phyloP scores from a whole-genome alignment of 805 yeast species.

The Huiozyma naganishii region DNA sequence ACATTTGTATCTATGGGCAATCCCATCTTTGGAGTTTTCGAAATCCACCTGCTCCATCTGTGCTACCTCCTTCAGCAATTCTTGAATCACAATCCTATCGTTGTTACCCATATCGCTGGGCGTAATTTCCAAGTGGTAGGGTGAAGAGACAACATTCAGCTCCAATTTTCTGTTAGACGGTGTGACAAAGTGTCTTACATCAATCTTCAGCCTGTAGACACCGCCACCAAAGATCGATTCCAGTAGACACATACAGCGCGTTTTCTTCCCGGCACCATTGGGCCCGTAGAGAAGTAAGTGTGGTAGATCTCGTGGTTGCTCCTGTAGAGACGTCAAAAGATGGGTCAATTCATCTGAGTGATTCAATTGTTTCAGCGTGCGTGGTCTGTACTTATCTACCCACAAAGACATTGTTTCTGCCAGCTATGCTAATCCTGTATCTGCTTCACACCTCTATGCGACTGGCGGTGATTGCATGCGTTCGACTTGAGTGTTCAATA shows the following conservation, averaged over 20 bases:
- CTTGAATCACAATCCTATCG: conserved; percentile 92
- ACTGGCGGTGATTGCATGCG: too few species aligned
- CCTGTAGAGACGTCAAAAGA: conserved; percentile 41
- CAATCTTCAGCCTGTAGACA: conserved; percentile 78
- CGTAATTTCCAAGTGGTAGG: conserved; percentile 86
- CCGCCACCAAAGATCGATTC: conserved; percentile 74
- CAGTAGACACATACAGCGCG: conserved; percentile 73
- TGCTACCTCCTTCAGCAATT: conserved; percentile 84
- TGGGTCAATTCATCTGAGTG: conserved; percentile 58
- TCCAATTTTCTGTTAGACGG: conserved; percentile 70
- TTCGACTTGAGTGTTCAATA: too few species aligned
- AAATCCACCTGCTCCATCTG: conserved; percentile 93
- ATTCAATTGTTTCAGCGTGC: conserved; percentile 46
- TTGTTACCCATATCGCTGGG: conserved; percentile 96
- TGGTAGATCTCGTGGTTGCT: conserved; percentile 58
- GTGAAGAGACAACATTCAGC: conserved; percentile 84
- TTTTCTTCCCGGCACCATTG: conserved; percentile 93
- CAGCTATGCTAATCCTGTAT: too few species aligned
- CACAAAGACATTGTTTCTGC: conserved; percentile 65
- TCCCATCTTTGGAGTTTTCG: conserved; percentile 32
- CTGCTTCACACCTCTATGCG: too few species aligned
- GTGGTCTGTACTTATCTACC: conserved; percentile 93
- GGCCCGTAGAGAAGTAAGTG: conserved; percentile 92
- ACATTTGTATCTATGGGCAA: conserved; percentile 54
- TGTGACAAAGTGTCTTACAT: conserved; percentile 74